These are phyloP conservation scores for Penicillium sp. DNA, from an alignment of 2,329 filamentous ascomycete genomes.

Conservation along the genomic window DNA sequence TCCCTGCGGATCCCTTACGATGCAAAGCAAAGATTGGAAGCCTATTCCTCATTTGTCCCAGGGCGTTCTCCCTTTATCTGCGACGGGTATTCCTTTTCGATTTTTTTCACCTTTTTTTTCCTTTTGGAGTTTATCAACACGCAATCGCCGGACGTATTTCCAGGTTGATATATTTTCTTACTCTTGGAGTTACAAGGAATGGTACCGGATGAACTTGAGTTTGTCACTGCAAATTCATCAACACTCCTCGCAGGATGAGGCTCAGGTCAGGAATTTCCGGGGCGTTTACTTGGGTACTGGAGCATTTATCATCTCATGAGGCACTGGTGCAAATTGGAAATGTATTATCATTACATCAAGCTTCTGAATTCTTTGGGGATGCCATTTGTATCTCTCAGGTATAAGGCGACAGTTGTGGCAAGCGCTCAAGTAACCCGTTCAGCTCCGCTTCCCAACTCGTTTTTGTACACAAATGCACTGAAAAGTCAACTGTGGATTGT, in stretches of 20 bases:
- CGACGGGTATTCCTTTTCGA: background rate
- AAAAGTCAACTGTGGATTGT: slow-evolving; percentile 49
- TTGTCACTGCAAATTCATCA: background rate
- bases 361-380: background rate
- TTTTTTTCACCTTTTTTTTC: background rate
- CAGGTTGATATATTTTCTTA: background rate
- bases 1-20: background rate
- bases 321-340: background rate
- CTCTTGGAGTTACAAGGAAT: background rate
- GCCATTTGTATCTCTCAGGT: background rate
- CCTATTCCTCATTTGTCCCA: background rate
- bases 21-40: background rate
- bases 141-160: background rate
- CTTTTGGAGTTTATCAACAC: background rate
- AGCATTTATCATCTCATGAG: background rate
- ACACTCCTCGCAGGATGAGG: background rate
- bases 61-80: background rate
- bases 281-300: background rate
- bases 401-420: background rate
- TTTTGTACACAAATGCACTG: background rate
- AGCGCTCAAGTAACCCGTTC: background rate
- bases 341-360: background rate
- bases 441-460: background rate
- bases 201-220: slow-evolving; percentile 1
- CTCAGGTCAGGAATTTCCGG: background rate